phyloP scores from a whole-genome alignment of 179 eudicot species.

The Camellia oleifera region DNA sequence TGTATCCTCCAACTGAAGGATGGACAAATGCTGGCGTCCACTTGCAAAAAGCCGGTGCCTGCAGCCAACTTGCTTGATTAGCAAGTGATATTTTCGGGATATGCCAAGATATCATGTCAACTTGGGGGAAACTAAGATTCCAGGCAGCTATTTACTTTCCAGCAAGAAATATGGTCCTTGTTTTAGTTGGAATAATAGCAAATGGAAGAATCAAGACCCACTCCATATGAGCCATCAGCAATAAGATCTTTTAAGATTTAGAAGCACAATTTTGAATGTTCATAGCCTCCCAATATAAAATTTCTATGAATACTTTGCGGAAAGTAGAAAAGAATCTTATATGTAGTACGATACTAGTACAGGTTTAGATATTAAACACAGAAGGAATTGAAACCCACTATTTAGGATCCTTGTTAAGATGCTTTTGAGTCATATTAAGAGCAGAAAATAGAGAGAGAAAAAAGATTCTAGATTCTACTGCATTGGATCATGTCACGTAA shows the following conservation, averaged over 20 bases:
- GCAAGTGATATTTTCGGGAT: constrained; percentile 7
- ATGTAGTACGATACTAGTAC: constrained; percentile 31
- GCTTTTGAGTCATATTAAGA: constrained; percentile 3
- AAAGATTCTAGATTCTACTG: background rate
- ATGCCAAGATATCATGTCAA: constrained; percentile 1
- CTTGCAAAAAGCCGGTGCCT: constrained; percentile 24
- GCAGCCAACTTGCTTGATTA: constrained; percentile 24
- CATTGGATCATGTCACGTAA: background rate
- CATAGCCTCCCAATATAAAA: constrained; percentile 21
- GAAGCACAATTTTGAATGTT: background rate
- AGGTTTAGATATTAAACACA: background rate
- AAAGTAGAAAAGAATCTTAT: constrained; percentile 22
- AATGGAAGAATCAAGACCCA: constrained; percentile 48
- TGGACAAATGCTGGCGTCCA: constrained; percentile 27
- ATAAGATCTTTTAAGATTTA: constrained; percentile 24
- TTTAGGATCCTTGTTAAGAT: background rate
- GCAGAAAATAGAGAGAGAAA: background rate
- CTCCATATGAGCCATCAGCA: constrained; percentile 25
- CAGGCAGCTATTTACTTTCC: constrained; percentile 28
- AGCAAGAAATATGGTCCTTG: constrained; percentile 29
- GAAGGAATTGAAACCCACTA: background rate
- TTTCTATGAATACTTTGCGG: constrained; percentile 18
- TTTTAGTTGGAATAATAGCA: constrained; percentile 32
- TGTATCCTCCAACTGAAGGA: background rate
- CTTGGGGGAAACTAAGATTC: constrained; percentile 9